Conservation (phyloP, 768 basidiomycete genomes). For the Pisolithus orientalis region DNA sequence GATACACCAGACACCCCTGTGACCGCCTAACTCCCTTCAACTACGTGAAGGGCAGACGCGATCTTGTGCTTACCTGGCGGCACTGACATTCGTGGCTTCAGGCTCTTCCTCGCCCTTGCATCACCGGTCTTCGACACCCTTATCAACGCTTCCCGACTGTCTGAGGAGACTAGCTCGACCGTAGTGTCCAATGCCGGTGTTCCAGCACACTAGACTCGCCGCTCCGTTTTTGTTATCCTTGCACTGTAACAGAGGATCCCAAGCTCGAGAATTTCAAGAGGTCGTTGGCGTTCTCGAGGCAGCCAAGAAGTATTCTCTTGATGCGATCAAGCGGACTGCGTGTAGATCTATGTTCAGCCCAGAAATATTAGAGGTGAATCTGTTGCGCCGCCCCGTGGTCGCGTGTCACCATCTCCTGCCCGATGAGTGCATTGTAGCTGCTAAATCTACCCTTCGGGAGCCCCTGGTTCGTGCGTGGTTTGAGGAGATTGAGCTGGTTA, state of each 20-base stretch:
- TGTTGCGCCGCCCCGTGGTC: slow-evolving; percentile 27
- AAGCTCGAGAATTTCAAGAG: slow-evolving; percentile 4
- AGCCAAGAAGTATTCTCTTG: slow-evolving; percentile 10
- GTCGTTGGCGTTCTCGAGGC: slow-evolving; percentile 6
- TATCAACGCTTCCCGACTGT: slow-evolving; percentile 22
- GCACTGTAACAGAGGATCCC: slow-evolving; percentile 14
- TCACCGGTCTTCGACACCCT: slow-evolving; percentile 30
- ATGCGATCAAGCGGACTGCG: slow-evolving; percentile 10
- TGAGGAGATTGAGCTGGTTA: slow-evolving; percentile 22
- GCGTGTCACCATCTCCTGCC: slow-evolving; percentile 18
- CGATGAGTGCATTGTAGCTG: slow-evolving; percentile 21
- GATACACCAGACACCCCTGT: no score
- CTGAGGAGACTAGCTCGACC: neutral
- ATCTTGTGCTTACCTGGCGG: slow-evolving; percentile 22
- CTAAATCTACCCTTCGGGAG: slow-evolving; percentile 24
- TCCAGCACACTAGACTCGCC: slow-evolving; percentile 16
- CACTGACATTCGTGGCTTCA: slow-evolving; percentile 27
- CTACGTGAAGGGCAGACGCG: slow-evolving; percentile 16
- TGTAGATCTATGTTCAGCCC: slow-evolving; percentile 14
- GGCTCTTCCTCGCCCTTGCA: slow-evolving; percentile 26
- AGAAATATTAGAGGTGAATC: slow-evolving; percentile 10
- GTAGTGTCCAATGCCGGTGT: slow-evolving; percentile 12
- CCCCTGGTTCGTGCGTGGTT: slow-evolving; percentile 17
- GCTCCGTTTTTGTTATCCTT: slow-evolving; percentile 23
- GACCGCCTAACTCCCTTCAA: slow-evolving; percentile 17